Evolutionary conservation across 2,329 filamentous ascomycete species (phyloP).

Genomic region (Fusarium fujikuroi): DNA sequence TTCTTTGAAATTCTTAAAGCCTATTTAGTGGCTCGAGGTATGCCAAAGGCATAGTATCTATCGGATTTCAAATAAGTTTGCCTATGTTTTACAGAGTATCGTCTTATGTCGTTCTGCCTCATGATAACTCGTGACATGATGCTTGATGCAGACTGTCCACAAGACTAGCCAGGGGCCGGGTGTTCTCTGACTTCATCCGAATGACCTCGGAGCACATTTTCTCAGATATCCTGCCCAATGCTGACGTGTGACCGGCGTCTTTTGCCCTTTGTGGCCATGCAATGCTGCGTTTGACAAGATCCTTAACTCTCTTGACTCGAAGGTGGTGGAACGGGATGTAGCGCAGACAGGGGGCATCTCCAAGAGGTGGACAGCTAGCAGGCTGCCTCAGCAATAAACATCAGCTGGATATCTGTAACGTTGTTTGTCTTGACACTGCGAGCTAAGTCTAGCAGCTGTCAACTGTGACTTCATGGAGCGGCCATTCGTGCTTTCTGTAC

Average conservation of each 20-base stretch:
- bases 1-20: background rate
- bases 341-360: background rate
- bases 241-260: background rate
- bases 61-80: background rate
- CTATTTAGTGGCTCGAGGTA: background rate
- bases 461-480: conserved; percentile 48
- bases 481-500: conserved; percentile 68
- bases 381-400: background rate
- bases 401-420: background rate
- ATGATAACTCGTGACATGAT: background rate
- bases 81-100: background rate
- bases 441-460: background rate
- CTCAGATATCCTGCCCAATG: background rate
- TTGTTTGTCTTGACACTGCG: background rate
- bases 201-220: background rate
- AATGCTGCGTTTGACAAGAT: background rate
- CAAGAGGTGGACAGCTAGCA: background rate
- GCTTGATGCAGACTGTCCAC: background rate
- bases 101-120: background rate
- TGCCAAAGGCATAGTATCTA: background rate
- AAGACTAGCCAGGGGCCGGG: background rate
- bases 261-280: background rate
- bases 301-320: background rate
- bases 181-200: background rate
- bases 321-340: background rate